Evolutionary conservation across 345 rosid genomes (phyloP).

Genomic region (Euclidium syriacum): DNA sequence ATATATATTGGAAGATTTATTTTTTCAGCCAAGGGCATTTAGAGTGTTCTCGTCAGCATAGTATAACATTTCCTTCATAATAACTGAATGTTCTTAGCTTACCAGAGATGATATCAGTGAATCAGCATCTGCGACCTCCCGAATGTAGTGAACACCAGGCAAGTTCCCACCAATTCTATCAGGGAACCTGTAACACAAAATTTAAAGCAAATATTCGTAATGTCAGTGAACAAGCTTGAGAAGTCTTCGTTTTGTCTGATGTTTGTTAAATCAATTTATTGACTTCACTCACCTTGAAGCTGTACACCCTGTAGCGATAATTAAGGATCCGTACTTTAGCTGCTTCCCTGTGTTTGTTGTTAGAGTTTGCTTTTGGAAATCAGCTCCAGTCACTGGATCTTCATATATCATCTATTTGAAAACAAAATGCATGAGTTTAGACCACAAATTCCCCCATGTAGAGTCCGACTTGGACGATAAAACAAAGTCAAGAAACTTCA

Average conservation of each 20-base stretch:
- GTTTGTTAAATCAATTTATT: not conserved
- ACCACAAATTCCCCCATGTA: not conserved
- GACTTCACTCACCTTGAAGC: constrained; percentile 63
- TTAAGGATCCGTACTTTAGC: constrained; percentile 82
- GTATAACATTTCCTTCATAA: not conserved
- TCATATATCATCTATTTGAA: constrained; percentile 63
- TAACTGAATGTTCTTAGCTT: constrained; percentile 17
- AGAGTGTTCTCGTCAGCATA: not conserved
- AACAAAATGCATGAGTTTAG: not conserved
- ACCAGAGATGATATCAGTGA: constrained; percentile 81
- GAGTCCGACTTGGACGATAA: not conserved
- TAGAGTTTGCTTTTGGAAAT: constrained; percentile 76
- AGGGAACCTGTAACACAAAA: constrained; percentile 58
- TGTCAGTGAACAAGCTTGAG: not conserved
- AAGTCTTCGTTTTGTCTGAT: not conserved
- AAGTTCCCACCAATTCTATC: constrained; percentile 88
- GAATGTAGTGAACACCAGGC: constrained; percentile 87
- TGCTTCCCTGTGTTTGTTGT: constrained; percentile 76
- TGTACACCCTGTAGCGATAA: constrained; percentile 87
- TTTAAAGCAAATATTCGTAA: not conserved
- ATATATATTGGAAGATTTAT: constrained; percentile 2
- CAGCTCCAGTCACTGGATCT: constrained; percentile 75
- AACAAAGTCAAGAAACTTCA: not conserved
- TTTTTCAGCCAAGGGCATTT: not conserved
- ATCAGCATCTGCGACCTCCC: constrained; percentile 93